Evolutionary conservation across 192 early-diverging fungal species (phyloP), one percentile per base, ranked within the genome.

Genomic region (Coemansia sp.): DNA sequence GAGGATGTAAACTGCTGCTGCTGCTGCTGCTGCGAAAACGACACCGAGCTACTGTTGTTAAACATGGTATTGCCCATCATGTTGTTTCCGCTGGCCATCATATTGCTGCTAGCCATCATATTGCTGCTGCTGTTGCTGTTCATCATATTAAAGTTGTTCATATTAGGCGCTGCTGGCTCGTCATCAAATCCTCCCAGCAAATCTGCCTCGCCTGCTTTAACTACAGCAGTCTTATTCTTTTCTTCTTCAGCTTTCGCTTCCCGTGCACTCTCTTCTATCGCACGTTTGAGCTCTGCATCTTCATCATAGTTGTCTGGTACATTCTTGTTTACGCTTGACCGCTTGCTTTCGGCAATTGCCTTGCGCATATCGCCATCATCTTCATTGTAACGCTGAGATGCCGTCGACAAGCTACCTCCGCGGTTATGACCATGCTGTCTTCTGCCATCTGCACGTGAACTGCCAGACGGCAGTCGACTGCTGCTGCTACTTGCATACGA

Each of bases 281-380:
- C 96, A 39, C 75, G 77, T 30, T 81, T 84, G 10, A 95, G 70
- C 44, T 94, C 92, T 0, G 69, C 68, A 20, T 87, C 83, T 46
- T 91, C 87, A 7, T 82, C 78, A 16, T 79, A 79, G 36, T 59
- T 53, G 6, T 41, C 57, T 5, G 76, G 76, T 42, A 79, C 55
- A 11, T 50, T 46, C 84, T 49, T 82, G 52, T 36, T 50, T 11
- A 67, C 33, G 0, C 91, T 88, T 44, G 81, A 75, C 26, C 83
- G 80, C 64, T 83, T 86, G 63, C 89, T 91, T 50, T 90, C 89
- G 54, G 93, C 94, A 30, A 94, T 75, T 1, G 96, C 96, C 48
- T 71, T 76, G 31, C 85, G 83, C 37, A 94, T 70, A 26, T 96
- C 91, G 18, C 70, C 63, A 40, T 96, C 94, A 19, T 96, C 93